Percentiles rank a stretch among this genome's conserved stretches.
phyloP scores from a whole-genome alignment of 108 stramenopile species.

The Conticribra guillardii region DNA sequence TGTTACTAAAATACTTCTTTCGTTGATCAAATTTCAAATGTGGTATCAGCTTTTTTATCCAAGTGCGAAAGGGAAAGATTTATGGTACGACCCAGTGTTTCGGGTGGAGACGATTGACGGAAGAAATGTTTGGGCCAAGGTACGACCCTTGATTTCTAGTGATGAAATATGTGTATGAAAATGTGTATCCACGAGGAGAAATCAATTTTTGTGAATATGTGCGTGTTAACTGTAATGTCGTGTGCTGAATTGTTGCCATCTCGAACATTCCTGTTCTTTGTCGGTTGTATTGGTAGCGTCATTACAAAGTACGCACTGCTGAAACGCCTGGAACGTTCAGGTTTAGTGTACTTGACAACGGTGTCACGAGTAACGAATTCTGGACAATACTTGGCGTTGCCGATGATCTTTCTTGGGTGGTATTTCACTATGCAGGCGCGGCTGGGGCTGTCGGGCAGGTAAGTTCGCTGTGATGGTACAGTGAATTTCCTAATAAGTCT shows the following conservation, averaged over 20 bases:
- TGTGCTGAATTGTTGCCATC: no score
- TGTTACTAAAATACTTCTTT: no score
- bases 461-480: no score
- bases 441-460: conserved; percentile 90
- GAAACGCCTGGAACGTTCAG: conserved; percentile 66
- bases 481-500: no score
- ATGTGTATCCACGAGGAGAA: background rate
- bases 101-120: conserved; percentile 94
- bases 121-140: conserved; percentile 88
- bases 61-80: conserved; percentile 46
- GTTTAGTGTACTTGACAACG: conserved; percentile 91
- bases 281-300: conserved; percentile 51
- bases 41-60: conserved; percentile 65
- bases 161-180: conserved; percentile 45
- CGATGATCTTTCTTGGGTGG: conserved; percentile 91
- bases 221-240: no score
- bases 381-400: conserved; percentile 93
- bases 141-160: conserved; percentile 7
- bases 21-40: background rate
- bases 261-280: background rate
- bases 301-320: conserved; percentile 77
- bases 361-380: conserved; percentile 86
- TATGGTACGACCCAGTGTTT: conserved; percentile 98
- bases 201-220: no score
- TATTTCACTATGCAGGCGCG: conserved; percentile 95